These are phyloP conservation scores for Lenwebbia sp. DNA, from an alignment of 345 rosid species.

Conservation along the genomic window DNA sequence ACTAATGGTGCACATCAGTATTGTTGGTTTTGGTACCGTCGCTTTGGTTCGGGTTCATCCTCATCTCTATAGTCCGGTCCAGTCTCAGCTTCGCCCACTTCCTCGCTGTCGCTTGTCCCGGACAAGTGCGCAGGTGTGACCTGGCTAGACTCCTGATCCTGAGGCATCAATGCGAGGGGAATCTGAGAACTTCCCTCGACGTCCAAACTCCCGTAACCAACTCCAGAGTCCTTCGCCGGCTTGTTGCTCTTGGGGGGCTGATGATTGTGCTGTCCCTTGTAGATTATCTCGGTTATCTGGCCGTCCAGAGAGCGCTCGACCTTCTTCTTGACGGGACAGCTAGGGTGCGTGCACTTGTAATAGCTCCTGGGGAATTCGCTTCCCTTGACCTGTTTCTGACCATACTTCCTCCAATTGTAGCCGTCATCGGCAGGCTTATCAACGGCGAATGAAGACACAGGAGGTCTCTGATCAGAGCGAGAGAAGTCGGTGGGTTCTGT, in stretches of 20 bases:
- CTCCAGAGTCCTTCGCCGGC: slow-evolving; percentile 43
- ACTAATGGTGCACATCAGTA: neutral
- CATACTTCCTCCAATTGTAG: slow-evolving; percentile 93
- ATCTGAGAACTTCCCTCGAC: slow-evolving; percentile 15
- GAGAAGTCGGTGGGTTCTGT: slow-evolving; percentile 22
- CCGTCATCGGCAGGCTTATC: slow-evolving; percentile 92
- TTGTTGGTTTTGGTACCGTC: slow-evolving; percentile 23
- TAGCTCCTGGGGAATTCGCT: slow-evolving; percentile 94
- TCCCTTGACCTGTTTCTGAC: slow-evolving; percentile 96
- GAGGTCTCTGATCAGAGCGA: slow-evolving; percentile 33
- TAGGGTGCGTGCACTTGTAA: slow-evolving; percentile 77
- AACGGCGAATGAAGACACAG: slow-evolving; percentile 14
- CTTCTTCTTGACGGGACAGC: slow-evolving; percentile 83
- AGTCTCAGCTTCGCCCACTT: slow-evolving; percentile 37
- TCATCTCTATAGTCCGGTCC: slow-evolving; percentile 12
- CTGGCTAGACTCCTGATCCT: slow-evolving; percentile 15
- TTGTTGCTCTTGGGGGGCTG: slow-evolving; percentile 55
- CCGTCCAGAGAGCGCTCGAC: slow-evolving; percentile 87
- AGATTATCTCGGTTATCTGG: slow-evolving; percentile 83
- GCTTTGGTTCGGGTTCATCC: slow-evolving; percentile 61
- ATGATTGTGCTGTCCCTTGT: slow-evolving; percentile 92
- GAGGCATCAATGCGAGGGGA: neutral
- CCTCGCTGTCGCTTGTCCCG: slow-evolving; percentile 28
- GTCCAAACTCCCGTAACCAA: slow-evolving; percentile 10
- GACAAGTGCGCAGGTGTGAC: slow-evolving; percentile 12